Percentiles rank a stretch among this genome's conserved stretches.
These are phyloP conservation scores for Pseudogymnoascus sp. DNA, from an alignment of 2,329 filamentous ascomycete genomes.

Conservation along the genomic window DNA sequence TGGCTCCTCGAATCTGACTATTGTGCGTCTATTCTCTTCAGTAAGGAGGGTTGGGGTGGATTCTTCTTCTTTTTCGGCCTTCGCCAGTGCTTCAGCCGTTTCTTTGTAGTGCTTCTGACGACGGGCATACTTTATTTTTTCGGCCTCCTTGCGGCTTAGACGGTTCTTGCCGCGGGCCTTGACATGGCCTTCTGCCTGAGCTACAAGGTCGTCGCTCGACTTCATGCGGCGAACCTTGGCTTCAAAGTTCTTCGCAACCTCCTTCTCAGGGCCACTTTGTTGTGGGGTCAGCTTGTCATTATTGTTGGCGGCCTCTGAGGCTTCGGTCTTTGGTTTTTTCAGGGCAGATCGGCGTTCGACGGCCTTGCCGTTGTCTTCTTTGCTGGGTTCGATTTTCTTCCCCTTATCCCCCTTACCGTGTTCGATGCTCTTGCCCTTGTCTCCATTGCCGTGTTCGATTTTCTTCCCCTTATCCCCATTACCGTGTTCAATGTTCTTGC, in stretches of 20 bases:
- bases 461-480: background rate
- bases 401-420: background rate
- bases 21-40: background rate
- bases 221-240: background rate
- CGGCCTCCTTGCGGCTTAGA: background rate
- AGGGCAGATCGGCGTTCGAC: background rate
- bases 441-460: background rate
- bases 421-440: background rate
- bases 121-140: background rate
- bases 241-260: background rate
- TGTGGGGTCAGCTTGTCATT: background rate
- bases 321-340: background rate
- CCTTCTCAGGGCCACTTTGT: background rate
- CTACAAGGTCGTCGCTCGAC: background rate
- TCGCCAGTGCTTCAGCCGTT: background rate
- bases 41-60: background rate
- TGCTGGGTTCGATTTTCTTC: background rate
- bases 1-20: background rate
- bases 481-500: too few species aligned
- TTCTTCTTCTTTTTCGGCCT: background rate
- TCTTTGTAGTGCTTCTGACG: background rate
- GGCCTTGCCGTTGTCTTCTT: background rate
- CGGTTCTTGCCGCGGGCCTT: background rate
- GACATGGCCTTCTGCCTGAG: background rate
- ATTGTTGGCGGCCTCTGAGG: background rate